Evolutionary conservation across 2,329 filamentous ascomycete genomes (phyloP).

Genomic region (Paecilomyces variotii): DNA sequence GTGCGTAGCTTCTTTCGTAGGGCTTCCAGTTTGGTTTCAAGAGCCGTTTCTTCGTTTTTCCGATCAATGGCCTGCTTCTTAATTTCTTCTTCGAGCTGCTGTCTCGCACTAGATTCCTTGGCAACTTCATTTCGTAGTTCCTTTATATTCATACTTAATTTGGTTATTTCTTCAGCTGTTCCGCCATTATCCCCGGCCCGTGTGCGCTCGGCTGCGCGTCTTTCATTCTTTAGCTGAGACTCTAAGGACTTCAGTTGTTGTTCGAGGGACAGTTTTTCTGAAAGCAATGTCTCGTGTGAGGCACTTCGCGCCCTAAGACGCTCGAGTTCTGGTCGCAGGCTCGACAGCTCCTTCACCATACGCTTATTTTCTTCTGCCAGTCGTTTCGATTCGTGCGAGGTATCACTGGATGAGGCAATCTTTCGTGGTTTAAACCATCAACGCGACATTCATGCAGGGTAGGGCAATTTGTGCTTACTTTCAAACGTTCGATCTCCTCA

Average conservation of each 20-base stretch:
- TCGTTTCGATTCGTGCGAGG: slow-evolving; percentile 62
- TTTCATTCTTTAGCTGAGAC: slow-evolving; percentile 76
- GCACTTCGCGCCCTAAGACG: slow-evolving; percentile 51
- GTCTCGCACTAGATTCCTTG: slow-evolving; percentile 43
- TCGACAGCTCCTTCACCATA: slow-evolving; percentile 51
- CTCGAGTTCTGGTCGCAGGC: slow-evolving; percentile 54
- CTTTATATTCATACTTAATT: slow-evolving; percentile 36
- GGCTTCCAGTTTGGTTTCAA: slow-evolving; percentile 63
- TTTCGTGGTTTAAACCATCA: slow-evolving; percentile 50
- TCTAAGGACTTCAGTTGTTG: slow-evolving; percentile 69
- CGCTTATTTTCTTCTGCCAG: slow-evolving; percentile 58
- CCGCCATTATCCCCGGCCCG: slow-evolving; percentile 23
- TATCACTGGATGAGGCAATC: slow-evolving; percentile 57
- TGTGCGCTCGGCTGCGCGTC: slow-evolving; percentile 57
- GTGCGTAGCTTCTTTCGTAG: slow-evolving; percentile 62
- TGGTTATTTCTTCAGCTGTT: slow-evolving; percentile 33
- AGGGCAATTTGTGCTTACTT: slow-evolving; percentile 31
- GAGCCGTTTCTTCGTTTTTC: slow-evolving; percentile 53
- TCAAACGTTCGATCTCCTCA: slow-evolving; percentile 49
- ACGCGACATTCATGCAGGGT: not conserved
- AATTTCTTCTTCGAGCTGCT: slow-evolving; percentile 40
- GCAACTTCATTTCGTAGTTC: slow-evolving; percentile 43
- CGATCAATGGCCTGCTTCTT: slow-evolving; percentile 53
- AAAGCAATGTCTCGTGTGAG: slow-evolving; percentile 59
- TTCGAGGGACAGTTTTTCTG: slow-evolving; percentile 73